Evolutionary conservation across 2,329 filamentous ascomycete genomes (phyloP), one percentile per base, ranked within the genome.

Genomic region (Sclerotinia borealis): DNA sequence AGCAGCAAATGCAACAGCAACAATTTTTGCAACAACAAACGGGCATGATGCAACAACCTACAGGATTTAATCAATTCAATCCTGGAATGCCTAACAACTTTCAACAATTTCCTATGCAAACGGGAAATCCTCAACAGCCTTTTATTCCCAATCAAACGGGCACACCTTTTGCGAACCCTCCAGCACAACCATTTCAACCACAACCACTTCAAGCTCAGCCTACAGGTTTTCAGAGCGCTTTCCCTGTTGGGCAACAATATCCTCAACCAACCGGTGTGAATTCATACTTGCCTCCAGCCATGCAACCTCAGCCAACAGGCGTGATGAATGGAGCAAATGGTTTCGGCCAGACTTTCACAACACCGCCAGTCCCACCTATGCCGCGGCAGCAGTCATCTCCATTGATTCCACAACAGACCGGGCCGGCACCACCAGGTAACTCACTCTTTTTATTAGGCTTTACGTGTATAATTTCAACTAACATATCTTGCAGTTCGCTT

Each of bases 331-430:
- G 83, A 69, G 76, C 77, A 55, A 82, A 81, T 2, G 79, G 77
- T 9, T 79, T 81, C 66, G 81, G 81, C 64, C 74, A 68, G 71
- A 71, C 63, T 72, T 78, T 76, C 67, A 75, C 68, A 56, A 74
- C 75, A 68, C 78, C 78, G 67, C 83, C 81, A 22, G 74, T 77
- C 61, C 70, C 79, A 43, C 79, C 82, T 6, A 75, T 85, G 31
- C 81, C 83, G 34, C 86, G 87, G 72, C 79, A 78, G 66, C 82
- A 82, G 19, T 79, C 83, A 51, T 79, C 85, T 54, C 87, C 90
- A 64, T 77, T 93, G 61, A 78, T 87, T 66, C 85, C 91, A 51
- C 91, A 96, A 75, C 87, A 90, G 79, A 96, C 91, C 10, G 91
- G 91, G 0, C 95, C 95, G 8, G 81, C 93, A 25, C 95, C 95